Base-by-base conservation (phyloP, 306 rosid genomes). In the Hippophae tibetana region DNA sequence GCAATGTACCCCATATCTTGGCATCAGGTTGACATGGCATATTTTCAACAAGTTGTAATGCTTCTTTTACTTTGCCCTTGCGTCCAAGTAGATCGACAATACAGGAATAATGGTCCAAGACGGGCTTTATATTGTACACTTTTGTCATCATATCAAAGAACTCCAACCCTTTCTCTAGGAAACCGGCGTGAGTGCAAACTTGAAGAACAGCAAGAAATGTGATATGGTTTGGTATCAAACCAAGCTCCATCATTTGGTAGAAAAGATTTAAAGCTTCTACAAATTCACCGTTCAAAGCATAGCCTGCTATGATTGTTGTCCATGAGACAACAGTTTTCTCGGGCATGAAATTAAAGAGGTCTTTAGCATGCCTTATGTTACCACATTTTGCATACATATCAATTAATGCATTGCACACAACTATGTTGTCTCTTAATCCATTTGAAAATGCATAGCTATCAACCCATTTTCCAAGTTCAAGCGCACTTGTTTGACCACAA, bases 301-400 rank as follows among this genome's bases (percentile, higher is more conserved):
- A 83, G 10, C 85, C 95, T 23, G 76, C 52, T 26, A 83, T 83
- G 80, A 86, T 72, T 51, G 79, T 54, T 61, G 90, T 83, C 87
- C 95, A 83, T 44, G 95, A 74, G 67, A 86, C 84, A 0, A 83
- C 59, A 47, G 79, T 83, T 83, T 42, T 78, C 54, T 74, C 64
- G 18, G 80, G 61, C 74, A 83, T 60, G 49, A 44, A 38, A 49
- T 53, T 26, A 51, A 86, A 86, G 51, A 83, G 72, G 58, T 65
- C 78, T 41, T 62, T 62, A 68, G 90, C 90, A 58, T 60, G 55
- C 8, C 54, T 56, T 49, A 81, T 57, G 59, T 78, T 65, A 57
- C 95, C 95, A 72, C 87, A 86, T 69, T 86, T 86, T 18, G 78
- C 90, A 57, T 86, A 79, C 90, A 86, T 83, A 70, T 83, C 95